phyloP scores from a whole-genome alignment of 306 rosid genomes.

The Cicer yamashitae region DNA sequence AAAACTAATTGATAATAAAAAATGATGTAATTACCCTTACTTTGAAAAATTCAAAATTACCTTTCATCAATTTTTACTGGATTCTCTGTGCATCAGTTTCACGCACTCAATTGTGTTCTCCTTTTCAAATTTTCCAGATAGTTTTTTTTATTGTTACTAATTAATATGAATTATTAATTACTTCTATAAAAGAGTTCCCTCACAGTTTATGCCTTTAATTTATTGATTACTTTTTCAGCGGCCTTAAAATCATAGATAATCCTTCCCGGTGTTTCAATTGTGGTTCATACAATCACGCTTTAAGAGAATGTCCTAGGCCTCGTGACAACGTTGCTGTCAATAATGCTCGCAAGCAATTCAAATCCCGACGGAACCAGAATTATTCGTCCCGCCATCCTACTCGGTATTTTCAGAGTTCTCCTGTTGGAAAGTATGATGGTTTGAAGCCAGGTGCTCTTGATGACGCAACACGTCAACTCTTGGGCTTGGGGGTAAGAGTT shows the following conservation, averaged over 20 bases:
- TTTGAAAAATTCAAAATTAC: no score
- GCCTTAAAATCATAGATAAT: constrained; percentile 71
- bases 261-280: constrained; percentile 96
- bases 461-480: constrained; percentile 71
- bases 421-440: constrained; percentile 89
- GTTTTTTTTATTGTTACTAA: no score
- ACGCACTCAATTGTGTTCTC: no score
- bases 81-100: no score
- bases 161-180: no score
- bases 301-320: constrained; percentile 83
- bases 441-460: constrained; percentile 89
- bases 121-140: no score
- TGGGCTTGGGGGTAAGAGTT: constrained; percentile 70
- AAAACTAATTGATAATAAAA: no score
- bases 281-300: constrained; percentile 84
- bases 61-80: no score
- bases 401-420: constrained; percentile 86
- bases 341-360: constrained; percentile 81
- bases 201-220: constrained; percentile 37
- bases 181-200: not conserved
- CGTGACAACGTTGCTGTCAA: constrained; percentile 78
- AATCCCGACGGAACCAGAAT: constrained; percentile 67
- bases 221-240: constrained; percentile 55
- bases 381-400: constrained; percentile 74
- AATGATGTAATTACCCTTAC: no score